phyloP scores from a whole-genome alignment of 331 rosid genomes.

The Malus hybrid region DNA sequence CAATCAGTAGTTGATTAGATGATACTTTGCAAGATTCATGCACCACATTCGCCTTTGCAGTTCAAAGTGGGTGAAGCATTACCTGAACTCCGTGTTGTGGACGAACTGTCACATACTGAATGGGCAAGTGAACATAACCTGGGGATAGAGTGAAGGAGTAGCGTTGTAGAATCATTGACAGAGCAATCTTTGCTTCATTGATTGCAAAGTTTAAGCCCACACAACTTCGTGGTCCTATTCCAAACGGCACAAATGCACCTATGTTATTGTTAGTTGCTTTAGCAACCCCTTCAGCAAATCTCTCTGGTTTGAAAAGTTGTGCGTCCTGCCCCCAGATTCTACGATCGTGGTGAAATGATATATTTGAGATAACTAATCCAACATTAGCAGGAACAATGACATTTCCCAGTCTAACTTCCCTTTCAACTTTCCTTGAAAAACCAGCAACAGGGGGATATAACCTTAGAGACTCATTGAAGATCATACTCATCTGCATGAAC shows the following conservation, averaged over 20 bases:
- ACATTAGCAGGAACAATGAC: slow-evolving; percentile 2
- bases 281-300: too few relatives aligned
- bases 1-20: too few relatives aligned
- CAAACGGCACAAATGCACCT: slow-evolving; percentile 2
- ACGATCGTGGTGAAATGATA: slow-evolving; percentile 5
- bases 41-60: too few relatives aligned
- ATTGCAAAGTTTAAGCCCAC: slow-evolving; percentile 4
- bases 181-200: background rate
- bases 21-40: too few relatives aligned
- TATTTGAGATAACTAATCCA: background rate
- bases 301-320: too few relatives aligned
- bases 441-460: background rate
- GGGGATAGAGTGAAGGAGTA: slow-evolving; percentile 7
- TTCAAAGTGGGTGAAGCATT: background rate
- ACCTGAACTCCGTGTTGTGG: background rate
- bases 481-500: slow-evolving; percentile 3
- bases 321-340: slow-evolving; percentile 6
- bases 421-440: background rate
- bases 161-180: slow-evolving; percentile 2
- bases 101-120: background rate
- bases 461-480: slow-evolving; percentile 11
- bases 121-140: slow-evolving; percentile 1
- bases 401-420: slow-evolving; percentile 2
- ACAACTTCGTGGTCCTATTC: slow-evolving; percentile 2
- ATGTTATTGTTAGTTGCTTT: too few relatives aligned